Evolutionary conservation across 1,284 basidiomycete species (phyloP).

Genomic region (Thelephora terrestris): DNA sequence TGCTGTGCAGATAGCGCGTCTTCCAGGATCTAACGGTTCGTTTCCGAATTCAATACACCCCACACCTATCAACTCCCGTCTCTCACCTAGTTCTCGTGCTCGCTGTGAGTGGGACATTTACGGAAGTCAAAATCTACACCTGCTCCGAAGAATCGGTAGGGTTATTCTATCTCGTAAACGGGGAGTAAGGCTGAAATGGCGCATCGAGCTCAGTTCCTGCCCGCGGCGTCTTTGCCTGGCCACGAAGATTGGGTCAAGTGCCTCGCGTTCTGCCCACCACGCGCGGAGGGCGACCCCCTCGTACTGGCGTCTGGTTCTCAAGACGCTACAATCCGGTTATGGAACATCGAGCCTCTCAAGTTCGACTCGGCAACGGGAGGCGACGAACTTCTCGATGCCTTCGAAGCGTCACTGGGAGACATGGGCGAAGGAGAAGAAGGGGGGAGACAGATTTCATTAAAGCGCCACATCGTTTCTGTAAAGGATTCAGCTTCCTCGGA

Average conservation of each 20-base stretch:
- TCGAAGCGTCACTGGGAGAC: slow-evolving; percentile 72
- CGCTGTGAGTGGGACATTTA: slow-evolving; percentile 71
- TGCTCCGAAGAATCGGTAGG: slow-evolving; percentile 47
- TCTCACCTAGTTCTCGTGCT: slow-evolving; percentile 50
- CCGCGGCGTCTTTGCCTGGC: slow-evolving; percentile 59
- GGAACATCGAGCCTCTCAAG: slow-evolving; percentile 55
- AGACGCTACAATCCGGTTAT: slow-evolving; percentile 84
- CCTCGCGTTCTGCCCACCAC: slow-evolving; percentile 51
- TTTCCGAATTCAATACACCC: background rate
- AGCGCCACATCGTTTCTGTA: slow-evolving; percentile 66
- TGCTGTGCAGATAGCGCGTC: slow-evolving; percentile 47
- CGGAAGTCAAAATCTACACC: slow-evolving; percentile 67
- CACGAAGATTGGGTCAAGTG: slow-evolving; percentile 92
- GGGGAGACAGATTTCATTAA: slow-evolving; percentile 75
- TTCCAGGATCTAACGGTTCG: slow-evolving; percentile 62
- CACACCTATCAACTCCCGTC: background rate
- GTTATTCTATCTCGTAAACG: background rate
- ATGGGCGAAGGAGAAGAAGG: slow-evolving; percentile 54
- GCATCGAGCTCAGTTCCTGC: slow-evolving; percentile 37
- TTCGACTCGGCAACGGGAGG: slow-evolving; percentile 11
- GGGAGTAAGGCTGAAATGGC: slow-evolving; percentile 1
- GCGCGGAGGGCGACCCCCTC: slow-evolving; percentile 27
- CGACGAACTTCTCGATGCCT: slow-evolving; percentile 80
- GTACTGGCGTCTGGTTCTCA: slow-evolving; percentile 86
- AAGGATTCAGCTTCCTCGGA: slow-evolving; percentile 31